phyloP scores from a whole-genome alignment of 2,329 filamentous ascomycete genomes.

The Penicillium sp. region DNA sequence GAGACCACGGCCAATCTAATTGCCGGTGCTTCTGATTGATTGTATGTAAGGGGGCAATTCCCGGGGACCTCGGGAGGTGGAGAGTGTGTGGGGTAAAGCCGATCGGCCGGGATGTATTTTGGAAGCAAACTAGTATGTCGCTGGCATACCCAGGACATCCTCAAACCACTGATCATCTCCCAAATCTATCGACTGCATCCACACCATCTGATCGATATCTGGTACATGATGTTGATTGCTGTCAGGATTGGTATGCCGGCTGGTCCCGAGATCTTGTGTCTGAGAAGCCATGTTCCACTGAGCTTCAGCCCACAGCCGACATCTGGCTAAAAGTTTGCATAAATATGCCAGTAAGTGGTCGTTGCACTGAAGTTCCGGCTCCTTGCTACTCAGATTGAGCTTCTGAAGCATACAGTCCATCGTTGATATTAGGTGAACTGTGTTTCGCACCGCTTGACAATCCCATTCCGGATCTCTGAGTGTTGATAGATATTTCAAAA shows the following conservation, averaged over 20 bases:
- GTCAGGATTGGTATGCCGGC: neutral
- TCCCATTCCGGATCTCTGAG: slow-evolving; percentile 43
- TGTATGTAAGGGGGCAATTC: no score
- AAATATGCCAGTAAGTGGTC: slow-evolving; percentile 29
- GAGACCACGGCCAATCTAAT: no score
- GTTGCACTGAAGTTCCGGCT: slow-evolving; percentile 28
- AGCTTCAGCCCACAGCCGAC: slow-evolving; percentile 4
- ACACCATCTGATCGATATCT: slow-evolving; percentile 28
- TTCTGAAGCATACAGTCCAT: slow-evolving; percentile 34
- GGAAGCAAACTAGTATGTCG: neutral
- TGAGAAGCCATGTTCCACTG: neutral
- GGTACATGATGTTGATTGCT: slow-evolving; percentile 1
- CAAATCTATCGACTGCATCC: slow-evolving; percentile 33
- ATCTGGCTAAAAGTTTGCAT: slow-evolving; percentile 26
- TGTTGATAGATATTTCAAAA: slow-evolving; percentile 39
- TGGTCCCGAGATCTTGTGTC: neutral
- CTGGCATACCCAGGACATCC: slow-evolving; percentile 20
- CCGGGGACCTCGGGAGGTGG: no score
- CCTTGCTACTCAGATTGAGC: slow-evolving; percentile 27
- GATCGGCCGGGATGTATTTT: no score
- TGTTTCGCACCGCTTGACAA: slow-evolving; percentile 33
- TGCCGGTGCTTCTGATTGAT: no score
- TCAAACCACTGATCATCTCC: slow-evolving; percentile 29
- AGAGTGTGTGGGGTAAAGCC: no score
- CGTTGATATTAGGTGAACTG: slow-evolving; percentile 30